phyloP scores from a whole-genome alignment of 345 rosid genomes.

The Salix dunnii region DNA sequence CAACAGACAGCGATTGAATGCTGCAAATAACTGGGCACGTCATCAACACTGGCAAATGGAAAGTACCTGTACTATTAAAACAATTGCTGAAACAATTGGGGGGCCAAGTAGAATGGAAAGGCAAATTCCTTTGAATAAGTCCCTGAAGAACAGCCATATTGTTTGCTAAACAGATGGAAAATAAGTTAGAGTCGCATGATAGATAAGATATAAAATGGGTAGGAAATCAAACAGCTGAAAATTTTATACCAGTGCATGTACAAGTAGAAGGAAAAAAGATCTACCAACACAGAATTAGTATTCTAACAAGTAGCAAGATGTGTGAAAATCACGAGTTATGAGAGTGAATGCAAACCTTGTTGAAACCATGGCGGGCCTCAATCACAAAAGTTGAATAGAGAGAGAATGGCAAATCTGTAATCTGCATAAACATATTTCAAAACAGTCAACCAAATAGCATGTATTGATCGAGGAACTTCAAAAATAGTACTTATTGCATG shows the following conservation, averaged over 20 bases:
- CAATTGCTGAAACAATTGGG: constrained; percentile 81
- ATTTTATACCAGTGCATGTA: not conserved
- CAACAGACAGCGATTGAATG: not conserved
- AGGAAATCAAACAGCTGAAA: not conserved
- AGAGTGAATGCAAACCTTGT: constrained; percentile 58
- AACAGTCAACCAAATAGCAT: constrained; percentile 8
- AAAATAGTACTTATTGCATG: not conserved
- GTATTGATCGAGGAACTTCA: not conserved
- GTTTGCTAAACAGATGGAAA: constrained; percentile 69
- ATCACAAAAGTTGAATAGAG: constrained; percentile 94
- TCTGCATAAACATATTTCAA: constrained; percentile 48
- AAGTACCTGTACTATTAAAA: constrained; percentile 77
- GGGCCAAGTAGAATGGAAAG: constrained; percentile 81
- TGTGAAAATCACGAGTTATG: constrained; percentile 5
- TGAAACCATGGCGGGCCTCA: constrained; percentile 98
- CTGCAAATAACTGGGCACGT: constrained; percentile 1
- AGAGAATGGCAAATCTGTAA: constrained; percentile 93
- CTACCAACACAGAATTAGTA: constrained; percentile 1
- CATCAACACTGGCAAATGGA: constrained; percentile 8
- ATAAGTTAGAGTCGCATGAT: constrained; percentile 9
- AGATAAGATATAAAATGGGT: not conserved
- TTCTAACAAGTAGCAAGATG: constrained; percentile 9
- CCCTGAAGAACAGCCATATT: constrained; percentile 85
- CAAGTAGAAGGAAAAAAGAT: not conserved
- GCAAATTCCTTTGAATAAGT: constrained; percentile 69